Percentiles rank a stretch among this genome's conserved stretches.
These are phyloP conservation scores for Coprinopsis sp. DNA, from an alignment of 768 basidiomycete genomes.

Conservation along the genomic window DNA sequence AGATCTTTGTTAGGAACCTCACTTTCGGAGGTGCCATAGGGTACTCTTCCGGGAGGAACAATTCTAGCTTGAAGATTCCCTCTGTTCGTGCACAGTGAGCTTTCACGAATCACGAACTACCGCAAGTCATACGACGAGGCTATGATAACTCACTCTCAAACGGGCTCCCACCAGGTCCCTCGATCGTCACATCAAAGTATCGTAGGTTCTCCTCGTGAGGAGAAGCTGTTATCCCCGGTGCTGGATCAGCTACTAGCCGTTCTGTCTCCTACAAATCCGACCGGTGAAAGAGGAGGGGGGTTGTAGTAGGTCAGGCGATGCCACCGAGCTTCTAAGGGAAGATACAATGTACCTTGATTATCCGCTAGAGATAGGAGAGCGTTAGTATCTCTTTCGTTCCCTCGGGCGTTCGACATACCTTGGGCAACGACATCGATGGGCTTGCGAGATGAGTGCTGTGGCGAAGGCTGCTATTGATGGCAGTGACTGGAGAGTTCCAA, in stretches of 20 bases:
- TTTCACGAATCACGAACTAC: neutral
- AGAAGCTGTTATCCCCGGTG: conserved; percentile 91
- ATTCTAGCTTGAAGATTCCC: conserved; percentile 91
- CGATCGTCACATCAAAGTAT: conserved; percentile 97
- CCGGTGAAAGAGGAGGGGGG: neutral
- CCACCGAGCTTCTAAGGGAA: too few species aligned
- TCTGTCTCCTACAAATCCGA: conserved; percentile 88
- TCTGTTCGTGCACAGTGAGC: conserved; percentile 39
- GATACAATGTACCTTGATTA: too few species aligned
- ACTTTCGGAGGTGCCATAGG: conserved; percentile 99
- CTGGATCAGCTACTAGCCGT: conserved; percentile 91
- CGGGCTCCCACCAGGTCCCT: conserved; percentile 91
- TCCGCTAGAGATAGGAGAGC: too few species aligned
- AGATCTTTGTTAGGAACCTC: conserved; percentile 95
- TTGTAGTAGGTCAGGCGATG: neutral
- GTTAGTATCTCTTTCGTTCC: too few species aligned
- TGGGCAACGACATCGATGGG: too few species aligned
- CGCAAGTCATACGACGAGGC: conserved; percentile 5
- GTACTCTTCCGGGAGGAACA: conserved; percentile 98
- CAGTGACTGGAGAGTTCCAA: too few species aligned
- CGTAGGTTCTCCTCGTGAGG: conserved; percentile 97
- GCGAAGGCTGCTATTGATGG: too few species aligned
- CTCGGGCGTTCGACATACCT: too few species aligned
- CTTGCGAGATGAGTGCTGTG: too few species aligned
- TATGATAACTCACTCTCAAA: conserved; percentile 61